phyloP scores from a whole-genome alignment of 768 basidiomycete genomes.

The Galerina sulciceps region DNA sequence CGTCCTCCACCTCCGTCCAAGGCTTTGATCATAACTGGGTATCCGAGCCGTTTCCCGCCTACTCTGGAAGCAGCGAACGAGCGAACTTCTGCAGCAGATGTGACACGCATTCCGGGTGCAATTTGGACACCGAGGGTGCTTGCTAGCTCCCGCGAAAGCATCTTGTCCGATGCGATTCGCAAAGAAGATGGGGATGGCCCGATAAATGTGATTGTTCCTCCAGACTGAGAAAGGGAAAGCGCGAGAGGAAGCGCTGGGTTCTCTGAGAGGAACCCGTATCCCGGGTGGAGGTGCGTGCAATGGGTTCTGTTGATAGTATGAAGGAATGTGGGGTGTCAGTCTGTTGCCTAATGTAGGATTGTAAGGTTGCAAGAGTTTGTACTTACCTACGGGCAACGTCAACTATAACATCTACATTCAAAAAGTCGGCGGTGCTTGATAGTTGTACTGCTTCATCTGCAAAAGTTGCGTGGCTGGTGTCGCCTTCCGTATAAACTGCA shows the following conservation, averaged over 20 bases:
- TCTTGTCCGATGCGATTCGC: conserved; percentile 61
- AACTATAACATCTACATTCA: conserved; percentile 35
- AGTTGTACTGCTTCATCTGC: conserved; percentile 90
- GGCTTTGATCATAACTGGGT: conserved; percentile 85
- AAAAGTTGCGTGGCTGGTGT: conserved; percentile 80
- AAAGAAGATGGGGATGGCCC: conserved; percentile 83
- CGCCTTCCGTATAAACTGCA: conserved; percentile 84
- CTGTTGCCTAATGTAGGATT: background rate
- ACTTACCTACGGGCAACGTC: conserved; percentile 30
- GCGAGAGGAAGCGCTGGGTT: conserved; percentile 80
- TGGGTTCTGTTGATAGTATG: conserved; percentile 20
- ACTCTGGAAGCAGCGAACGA: conserved; percentile 22
- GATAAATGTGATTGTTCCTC: conserved; percentile 68
- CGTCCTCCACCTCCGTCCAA: conserved; percentile 90
- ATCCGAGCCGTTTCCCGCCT: conserved; percentile 26
- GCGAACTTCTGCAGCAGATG: conserved; percentile 28
- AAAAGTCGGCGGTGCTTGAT: conserved; percentile 60
- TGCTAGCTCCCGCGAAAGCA: conserved; percentile 38
- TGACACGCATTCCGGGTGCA: conserved; percentile 33
- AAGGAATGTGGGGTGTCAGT: background rate
- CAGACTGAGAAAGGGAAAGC: conserved; percentile 78
- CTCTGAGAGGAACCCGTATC: conserved; percentile 90
- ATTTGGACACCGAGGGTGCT: conserved; percentile 31
- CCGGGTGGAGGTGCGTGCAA: conserved; percentile 47
- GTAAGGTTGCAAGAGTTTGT: too few species aligned